Evolutionary conservation across 2,329 filamentous ascomycete genomes (phyloP).

Genomic region (Venturia nashicola): DNA sequence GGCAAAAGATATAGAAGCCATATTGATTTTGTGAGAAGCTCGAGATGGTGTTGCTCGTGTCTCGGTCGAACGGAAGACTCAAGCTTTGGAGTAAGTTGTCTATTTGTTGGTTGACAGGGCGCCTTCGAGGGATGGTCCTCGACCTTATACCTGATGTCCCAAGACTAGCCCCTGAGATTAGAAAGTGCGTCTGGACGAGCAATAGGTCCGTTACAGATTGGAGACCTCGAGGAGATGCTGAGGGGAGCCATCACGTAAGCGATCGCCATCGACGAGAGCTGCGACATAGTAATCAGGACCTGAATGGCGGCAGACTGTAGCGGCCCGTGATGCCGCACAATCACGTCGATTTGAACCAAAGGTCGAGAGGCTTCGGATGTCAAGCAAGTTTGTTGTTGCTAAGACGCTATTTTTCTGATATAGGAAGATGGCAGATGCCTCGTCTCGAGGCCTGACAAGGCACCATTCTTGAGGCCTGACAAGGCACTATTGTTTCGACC

Average conservation of each 20-base stretch:
- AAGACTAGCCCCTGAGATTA: neutral
- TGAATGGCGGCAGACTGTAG: neutral
- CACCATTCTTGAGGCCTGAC: neutral
- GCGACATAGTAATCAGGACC: neutral
- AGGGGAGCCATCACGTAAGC: constrained; percentile 1
- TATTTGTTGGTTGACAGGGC: neutral
- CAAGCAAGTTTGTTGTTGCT: neutral
- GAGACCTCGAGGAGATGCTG: neutral
- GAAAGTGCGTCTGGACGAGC: neutral
- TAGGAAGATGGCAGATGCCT: neutral
- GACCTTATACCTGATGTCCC: neutral
- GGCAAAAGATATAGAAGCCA: constrained; percentile 32
- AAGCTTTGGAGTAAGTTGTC: neutral
- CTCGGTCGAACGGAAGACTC: neutral
- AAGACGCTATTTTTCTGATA: neutral
- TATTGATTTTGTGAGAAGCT: neutral
- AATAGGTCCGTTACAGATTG: neutral
- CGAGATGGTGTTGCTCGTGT: neutral
- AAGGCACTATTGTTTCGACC: neutral
- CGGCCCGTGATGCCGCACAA: neutral
- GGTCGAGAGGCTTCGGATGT: neutral
- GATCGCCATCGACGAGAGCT: neutral
- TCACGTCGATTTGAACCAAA: neutral
- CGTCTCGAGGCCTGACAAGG: neutral
- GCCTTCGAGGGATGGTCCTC: neutral